Evolutionary conservation across 495 filamentous ascomycete genomes (phyloP), one percentile per base, ranked within the genome.

Genomic region (Penicillium chermesinum): DNA sequence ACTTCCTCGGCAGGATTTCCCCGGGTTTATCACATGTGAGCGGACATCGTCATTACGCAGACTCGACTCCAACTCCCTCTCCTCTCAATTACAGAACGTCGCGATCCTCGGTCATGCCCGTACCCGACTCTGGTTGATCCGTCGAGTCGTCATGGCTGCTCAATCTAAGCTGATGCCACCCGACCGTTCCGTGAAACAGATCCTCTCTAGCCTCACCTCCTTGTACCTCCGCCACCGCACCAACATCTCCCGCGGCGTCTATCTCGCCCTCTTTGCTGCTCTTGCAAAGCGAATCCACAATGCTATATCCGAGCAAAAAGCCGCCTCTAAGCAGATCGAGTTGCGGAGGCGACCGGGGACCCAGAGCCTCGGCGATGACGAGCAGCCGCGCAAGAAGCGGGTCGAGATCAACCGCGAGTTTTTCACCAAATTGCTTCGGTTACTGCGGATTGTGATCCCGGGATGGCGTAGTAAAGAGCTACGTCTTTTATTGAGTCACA

Each of bases 321-420:
- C 88, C 7, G 89, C 93, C 8, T 84, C 89, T 9, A 84, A 86
- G 43, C 85, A 89, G 49, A 80, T 81, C 1, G 80, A 82, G 55
- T 63, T 81, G 49, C 80, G 80, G 21, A 72, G 72, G 50, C 75
- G 75, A 14, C 72, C 75, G 13, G 72, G 67, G 4, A 84, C 81
- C 33, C 81, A 74, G 30, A 74, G 73, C 8, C 68, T 79, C 19
- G 68, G 59, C 34, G 68, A 68, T 19, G 66, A 59, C 5, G 68
- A 69, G 47, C 71, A 71, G 54, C 76, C 76, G 52, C 80, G 79
- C 60, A 91, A 89, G 73, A 89, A 87, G 69, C 52, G 60, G 7
- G 89, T 95, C 14, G 93, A 94, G 71, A 71, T 98, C 39, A 95
- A 98, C 57, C 78, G 88, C 45, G 93, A 97, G 64, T 98, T 98